These are phyloP conservation scores for Hyphopichia buzzinii DNA, from an alignment of 1,139 yeast species.

Conservation along the genomic window DNA sequence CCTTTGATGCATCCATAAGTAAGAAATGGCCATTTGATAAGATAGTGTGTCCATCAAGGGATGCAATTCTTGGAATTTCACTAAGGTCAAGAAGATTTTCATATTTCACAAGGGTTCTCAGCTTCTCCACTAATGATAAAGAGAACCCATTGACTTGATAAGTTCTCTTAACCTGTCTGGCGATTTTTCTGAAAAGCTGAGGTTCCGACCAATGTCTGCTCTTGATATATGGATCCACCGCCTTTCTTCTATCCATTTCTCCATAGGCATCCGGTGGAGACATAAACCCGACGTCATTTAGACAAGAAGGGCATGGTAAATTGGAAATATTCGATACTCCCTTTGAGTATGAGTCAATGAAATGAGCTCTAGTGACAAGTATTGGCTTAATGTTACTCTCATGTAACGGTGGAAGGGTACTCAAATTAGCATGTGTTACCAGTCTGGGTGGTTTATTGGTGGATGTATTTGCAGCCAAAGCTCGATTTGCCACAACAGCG, in stretches of 20 bases:
- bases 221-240: slow-evolving; percentile 40
- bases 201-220: slow-evolving; percentile 53
- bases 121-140: slow-evolving; percentile 53
- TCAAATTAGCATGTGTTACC: slow-evolving; percentile 9
- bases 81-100: slow-evolving; percentile 44
- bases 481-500: not conserved
- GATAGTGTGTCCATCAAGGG: slow-evolving; percentile 67
- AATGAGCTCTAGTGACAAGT: slow-evolving; percentile 55
- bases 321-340: slow-evolving; percentile 58
- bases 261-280: slow-evolving; percentile 57
- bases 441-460: not conserved
- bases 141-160: slow-evolving; percentile 52
- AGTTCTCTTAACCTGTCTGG: slow-evolving; percentile 31
- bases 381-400: slow-evolving; percentile 26
- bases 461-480: not conserved
- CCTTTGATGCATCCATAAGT: slow-evolving; percentile 56
- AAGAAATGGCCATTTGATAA: slow-evolving; percentile 55
- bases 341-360: slow-evolving; percentile 58
- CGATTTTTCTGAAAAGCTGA: slow-evolving; percentile 35
- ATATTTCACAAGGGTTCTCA: slow-evolving; percentile 47
- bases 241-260: slow-evolving; percentile 40
- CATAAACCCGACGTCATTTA: slow-evolving; percentile 46
- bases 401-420: slow-evolving; percentile 13
- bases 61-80: slow-evolving; percentile 53
- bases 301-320: slow-evolving; percentile 56